phyloP scores from a whole-genome alignment of 257 asterid genomes.

The Gentiana macrophylla region DNA sequence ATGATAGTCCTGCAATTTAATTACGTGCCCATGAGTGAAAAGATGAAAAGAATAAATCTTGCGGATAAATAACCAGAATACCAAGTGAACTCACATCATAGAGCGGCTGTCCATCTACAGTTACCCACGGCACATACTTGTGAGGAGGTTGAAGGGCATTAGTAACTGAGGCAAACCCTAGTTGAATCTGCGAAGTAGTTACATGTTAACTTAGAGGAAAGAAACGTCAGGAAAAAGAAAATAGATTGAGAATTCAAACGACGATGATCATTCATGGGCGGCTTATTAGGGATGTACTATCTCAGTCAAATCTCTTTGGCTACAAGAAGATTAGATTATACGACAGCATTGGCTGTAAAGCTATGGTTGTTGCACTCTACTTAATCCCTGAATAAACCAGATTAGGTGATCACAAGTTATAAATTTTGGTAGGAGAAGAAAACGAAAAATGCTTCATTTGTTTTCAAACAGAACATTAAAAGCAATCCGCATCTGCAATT shows the following conservation, averaged over 20 bases:
- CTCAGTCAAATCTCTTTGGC: too few species aligned
- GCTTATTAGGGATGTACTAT: too few species aligned
- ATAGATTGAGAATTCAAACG: background rate
- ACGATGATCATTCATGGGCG: background rate
- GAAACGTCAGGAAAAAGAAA: background rate
- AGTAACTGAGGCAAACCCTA: slow-evolving; percentile 59
- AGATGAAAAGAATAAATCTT: background rate
- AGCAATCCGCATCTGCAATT: too few species aligned
- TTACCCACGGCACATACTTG: slow-evolving; percentile 83
- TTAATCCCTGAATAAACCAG: too few species aligned
- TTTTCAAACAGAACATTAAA: too few species aligned
- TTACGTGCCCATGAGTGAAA: too few species aligned
- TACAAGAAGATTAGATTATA: too few species aligned
- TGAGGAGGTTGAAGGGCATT: slow-evolving; percentile 81
- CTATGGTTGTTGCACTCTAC: too few species aligned
- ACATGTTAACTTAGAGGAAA: background rate
- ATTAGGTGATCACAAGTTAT: too few species aligned
- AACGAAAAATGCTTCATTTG: too few species aligned
- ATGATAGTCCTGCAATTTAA: slow-evolving; percentile 22
- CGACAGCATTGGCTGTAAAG: too few species aligned
- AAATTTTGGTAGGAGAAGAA: too few species aligned
- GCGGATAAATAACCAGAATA: background rate
- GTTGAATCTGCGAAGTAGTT: slow-evolving; percentile 49
- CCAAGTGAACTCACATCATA: slow-evolving; percentile 53
- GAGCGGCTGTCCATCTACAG: slow-evolving; percentile 77